Base-by-base conservation (phyloP, 306 rosid genomes). In the Begonia masoniana region DNA sequence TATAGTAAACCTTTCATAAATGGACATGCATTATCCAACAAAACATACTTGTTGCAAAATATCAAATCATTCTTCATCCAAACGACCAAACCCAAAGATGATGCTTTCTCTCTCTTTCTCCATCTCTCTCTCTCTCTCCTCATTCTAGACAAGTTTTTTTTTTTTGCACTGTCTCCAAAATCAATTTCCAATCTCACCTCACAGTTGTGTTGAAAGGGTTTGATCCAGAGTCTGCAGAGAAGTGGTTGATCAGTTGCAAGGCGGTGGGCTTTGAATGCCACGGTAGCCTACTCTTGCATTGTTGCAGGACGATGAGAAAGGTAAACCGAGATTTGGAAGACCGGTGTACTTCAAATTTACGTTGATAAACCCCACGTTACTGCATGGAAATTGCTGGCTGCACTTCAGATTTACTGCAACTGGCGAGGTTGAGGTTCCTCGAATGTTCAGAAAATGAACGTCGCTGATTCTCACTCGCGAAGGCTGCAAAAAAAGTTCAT, bases 231-330 rank as follows among this genome's bases (percentile, higher is more conserved):
- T 31, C 39, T 31, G 39, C 39, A 6, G 39, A 31, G 39, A 31
- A 31, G 39, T 31, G 39, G 39, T 7, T 7, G 39, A 13, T 60
- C 57, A 60, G 41, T 60, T 60, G 65, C 65, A 60, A 41, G 65
- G 65, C 5, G 57, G 42, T 41, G 65, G 65, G n/a, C 41, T 42
- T 19, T 60, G 65, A 51, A 60, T 0, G 43, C 65, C 65, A 13
- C 41, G 13, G n/a, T 60, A 60, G 42, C 65, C 65, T 13, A 60
- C 65, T 60, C 51, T 60, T 13, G 65, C 65, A 21, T 60, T 60
- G 9, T 12, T 16, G 43, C 65, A 60, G 6, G 14, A 4, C 5
- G 65, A 12, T 14, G 11, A 13, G 24, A 60, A 51, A 10, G 65
- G 65, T 0, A 51, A 50, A 2, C 6, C 15, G 6, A 7, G 16